Evolutionary conservation across 306 rosid genomes (phyloP).

Genomic region (Prunus fruticosa): DNA sequence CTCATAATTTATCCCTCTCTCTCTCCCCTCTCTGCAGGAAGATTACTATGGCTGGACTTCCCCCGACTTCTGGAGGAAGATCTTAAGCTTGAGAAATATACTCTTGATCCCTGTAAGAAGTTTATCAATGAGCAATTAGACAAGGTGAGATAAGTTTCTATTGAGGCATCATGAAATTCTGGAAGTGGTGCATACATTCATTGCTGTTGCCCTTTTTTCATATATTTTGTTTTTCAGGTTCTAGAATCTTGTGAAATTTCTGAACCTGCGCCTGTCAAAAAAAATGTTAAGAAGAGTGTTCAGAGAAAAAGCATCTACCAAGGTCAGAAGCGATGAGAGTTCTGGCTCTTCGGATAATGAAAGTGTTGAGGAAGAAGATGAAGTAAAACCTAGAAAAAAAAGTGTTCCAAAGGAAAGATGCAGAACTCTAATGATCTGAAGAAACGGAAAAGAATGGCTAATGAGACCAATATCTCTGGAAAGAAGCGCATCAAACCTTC

Average conservation of each 20-base stretch:
- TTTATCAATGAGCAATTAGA: conserved; percentile 73
- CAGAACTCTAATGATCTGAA: conserved; percentile 41
- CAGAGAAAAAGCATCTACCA: conserved; percentile 52
- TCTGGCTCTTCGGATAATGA: conserved; percentile 47
- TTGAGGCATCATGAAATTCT: conserved; percentile 13
- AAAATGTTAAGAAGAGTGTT: conserved; percentile 48
- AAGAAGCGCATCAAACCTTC: conserved; percentile 61
- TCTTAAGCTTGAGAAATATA: conserved; percentile 58
- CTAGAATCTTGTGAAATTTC: conserved; percentile 47
- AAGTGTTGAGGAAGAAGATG: conserved; percentile 52
- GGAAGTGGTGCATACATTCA: not conserved
- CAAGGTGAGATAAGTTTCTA: conserved; percentile 44
- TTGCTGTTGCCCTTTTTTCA: conserved; percentile 1
- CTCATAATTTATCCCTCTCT: not conserved
- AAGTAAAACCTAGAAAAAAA: conserved; percentile 63
- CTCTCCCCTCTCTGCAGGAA: conserved; percentile 40
- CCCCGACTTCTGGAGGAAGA: conserved; percentile 89
- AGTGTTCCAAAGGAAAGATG: conserved; percentile 45
- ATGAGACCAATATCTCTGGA: conserved; percentile 45
- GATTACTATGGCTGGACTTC: conserved; percentile 77
- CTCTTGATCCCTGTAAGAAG: conserved; percentile 76
- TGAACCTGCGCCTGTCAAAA: conserved; percentile 46
- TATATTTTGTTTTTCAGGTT: conserved; percentile 41
- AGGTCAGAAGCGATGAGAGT: conserved; percentile 47
- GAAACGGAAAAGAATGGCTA: conserved; percentile 58